phyloP scores from a whole-genome alignment of 306 rosid species.

The Comarum palustre region DNA sequence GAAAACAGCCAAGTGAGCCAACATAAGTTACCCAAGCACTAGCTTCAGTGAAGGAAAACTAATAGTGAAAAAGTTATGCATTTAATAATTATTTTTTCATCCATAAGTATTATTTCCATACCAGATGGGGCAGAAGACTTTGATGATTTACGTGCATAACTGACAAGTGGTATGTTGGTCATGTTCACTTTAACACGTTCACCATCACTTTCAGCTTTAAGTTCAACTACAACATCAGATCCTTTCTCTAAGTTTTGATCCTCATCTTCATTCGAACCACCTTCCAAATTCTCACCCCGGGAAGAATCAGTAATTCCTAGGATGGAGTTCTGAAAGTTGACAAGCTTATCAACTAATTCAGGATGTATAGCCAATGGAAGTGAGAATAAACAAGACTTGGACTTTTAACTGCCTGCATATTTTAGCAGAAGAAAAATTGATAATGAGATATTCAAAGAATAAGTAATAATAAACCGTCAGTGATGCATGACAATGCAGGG shows the following conservation, averaged over 20 bases:
- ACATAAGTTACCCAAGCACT: neutral
- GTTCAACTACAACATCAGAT: conserved; percentile 58
- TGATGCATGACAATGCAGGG: neutral
- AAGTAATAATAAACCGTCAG: neutral
- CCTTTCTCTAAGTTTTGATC: conserved; percentile 41
- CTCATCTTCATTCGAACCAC: conserved; percentile 46
- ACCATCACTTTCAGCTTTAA: conserved; percentile 39
- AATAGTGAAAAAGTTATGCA: conserved; percentile 1
- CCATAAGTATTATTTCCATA: conserved; percentile 35
- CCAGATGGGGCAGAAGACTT: conserved; percentile 49
- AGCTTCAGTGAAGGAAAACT: conserved; percentile 3
- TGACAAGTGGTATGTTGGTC: conserved; percentile 56
- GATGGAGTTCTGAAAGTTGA: conserved; percentile 60
- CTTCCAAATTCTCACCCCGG: conserved; percentile 36
- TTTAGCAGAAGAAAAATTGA: neutral
- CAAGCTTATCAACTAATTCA: conserved; percentile 72
- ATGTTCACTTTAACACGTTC: conserved; percentile 53
- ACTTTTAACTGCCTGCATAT: conserved; percentile 61
- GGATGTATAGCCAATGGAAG: conserved; percentile 92
- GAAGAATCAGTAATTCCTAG: conserved; percentile 46
- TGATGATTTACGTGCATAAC: conserved; percentile 61
- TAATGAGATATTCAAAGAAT: neutral
- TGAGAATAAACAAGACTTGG: conserved; percentile 78
- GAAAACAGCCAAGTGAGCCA: neutral
- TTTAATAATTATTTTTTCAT: conserved; percentile 18